Base-by-base conservation (phyloP, 2,329 filamentous ascomycete genomes). In the Pestalotiopsis sp. region DNA sequence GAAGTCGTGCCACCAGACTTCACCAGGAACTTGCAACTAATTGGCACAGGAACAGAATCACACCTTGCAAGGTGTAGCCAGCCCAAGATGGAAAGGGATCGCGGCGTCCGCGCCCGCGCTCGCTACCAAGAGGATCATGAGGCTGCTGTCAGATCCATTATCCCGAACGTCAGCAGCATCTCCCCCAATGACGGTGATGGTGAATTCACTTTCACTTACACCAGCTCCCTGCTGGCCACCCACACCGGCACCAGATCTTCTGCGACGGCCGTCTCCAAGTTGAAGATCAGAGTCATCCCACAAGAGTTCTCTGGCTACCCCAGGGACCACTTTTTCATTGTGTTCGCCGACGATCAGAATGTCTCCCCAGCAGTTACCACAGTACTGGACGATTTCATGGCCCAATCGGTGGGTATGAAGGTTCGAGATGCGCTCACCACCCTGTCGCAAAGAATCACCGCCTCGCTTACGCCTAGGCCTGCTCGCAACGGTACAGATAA, bases 151-250 rank as follows among this genome's bases (percentile, higher is more conserved):
- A 66, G 73, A 4, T 70, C 70, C 31, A 39, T 27, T 25, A 68
- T 73, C 14, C 45, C 69, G 1, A 66, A 75, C 23, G 68, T 96
- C 62, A 80, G 80, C 62, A 76, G 83, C 41, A 80, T 97, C 27
- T 80, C 81, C 41, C 81, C 83, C 45, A 92, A 92, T 17, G 88
- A 90, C 4, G 91, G 92, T 39, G 92, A 95, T 77, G 93, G 92
- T 64, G 89, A 92, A 68, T 84, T 97, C 68, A 85, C 85, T 14
- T 92, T 95, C 77, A 83, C 79, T 4, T 92, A 82, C 70, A 70
- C 67, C 11, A 77, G 81, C 66, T 60, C 75, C 2, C 58, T 64
- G 7, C 68, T 81, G 2, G 52, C 69, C 27, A 1, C 23, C 64
- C 3, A 70, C 77, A 9, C 67, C 68, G 36, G 58, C 69, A 17